Evolutionary conservation across 2,329 filamentous ascomycete genomes (phyloP).

Genomic region (Rutstroemia sydowiana): DNA sequence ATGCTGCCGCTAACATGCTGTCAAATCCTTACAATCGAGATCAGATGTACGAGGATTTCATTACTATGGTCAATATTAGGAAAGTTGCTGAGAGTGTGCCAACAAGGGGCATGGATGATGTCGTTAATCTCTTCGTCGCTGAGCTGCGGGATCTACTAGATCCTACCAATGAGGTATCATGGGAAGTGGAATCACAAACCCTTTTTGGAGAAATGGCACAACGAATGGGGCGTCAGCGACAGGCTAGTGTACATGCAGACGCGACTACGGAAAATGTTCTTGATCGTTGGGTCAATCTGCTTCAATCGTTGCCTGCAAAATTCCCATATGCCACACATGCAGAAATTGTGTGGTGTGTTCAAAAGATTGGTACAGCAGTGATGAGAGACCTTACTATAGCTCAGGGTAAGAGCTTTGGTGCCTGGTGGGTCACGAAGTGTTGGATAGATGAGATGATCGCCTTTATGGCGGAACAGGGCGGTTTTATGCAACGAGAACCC

Average conservation of each 20-base stretch:
- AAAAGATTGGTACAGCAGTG: slow-evolving; percentile 66
- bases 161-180: slow-evolving; percentile 53
- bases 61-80: slow-evolving; percentile 54
- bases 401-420: slow-evolving; percentile 74
- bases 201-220: slow-evolving; percentile 51
- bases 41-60: slow-evolving; percentile 93
- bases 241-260: slow-evolving; percentile 32
- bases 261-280: slow-evolving; percentile 57
- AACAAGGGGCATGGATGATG: slow-evolving; percentile 57
- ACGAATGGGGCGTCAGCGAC: slow-evolving; percentile 38
- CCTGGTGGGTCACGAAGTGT: slow-evolving; percentile 92
- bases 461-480: slow-evolving; percentile 83
- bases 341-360: slow-evolving; percentile 69
- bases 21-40: slow-evolving; percentile 83
- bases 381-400: slow-evolving; percentile 75
- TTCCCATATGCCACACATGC: slow-evolving; percentile 69
- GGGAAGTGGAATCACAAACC: slow-evolving; percentile 56
- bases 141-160: slow-evolving; percentile 67
- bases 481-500: slow-evolving; percentile 63
- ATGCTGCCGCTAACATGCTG: slow-evolving; percentile 88
- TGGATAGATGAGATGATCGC: slow-evolving; percentile 92
- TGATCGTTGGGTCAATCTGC: slow-evolving; percentile 70
- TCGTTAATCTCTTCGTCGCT: slow-evolving; percentile 52
- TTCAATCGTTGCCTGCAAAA: slow-evolving; percentile 58
- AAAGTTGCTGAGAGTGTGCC: slow-evolving; percentile 59